Conservation (phyloP, 306 rosid genomes). For the Vicia faba region DNA sequence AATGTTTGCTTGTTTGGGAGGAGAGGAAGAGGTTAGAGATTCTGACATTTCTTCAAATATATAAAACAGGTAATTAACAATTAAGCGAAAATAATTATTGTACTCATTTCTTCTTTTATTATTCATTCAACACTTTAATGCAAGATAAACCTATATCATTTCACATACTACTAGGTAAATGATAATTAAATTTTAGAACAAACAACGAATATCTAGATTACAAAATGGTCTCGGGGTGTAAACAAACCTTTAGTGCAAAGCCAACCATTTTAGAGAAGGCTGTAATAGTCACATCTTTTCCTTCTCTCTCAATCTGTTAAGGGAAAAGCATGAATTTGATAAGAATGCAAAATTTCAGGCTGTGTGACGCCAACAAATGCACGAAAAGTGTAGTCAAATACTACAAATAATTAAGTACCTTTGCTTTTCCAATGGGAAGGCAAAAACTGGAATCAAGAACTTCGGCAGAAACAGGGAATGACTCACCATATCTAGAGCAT, state of each 20-base stretch:
- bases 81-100: not conserved
- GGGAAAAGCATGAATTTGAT: conserved; percentile 24
- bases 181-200: conserved; percentile 32
- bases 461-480: conserved; percentile 95
- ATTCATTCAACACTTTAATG: conserved; percentile 28
- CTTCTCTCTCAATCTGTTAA: conserved; percentile 91
- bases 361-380: conserved; percentile 33
- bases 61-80: not conserved
- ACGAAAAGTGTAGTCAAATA: conserved; percentile 22
- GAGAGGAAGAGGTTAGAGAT: conserved; percentile 12
- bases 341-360: conserved; percentile 13
- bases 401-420: conserved; percentile 56
- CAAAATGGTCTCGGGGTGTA: conserved; percentile 25
- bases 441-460: conserved; percentile 97
- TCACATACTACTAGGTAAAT: conserved; percentile 9
- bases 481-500: conserved; percentile 83
- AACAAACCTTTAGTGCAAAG: conserved; percentile 84
- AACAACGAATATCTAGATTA: conserved; percentile 19
- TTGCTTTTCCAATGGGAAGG: conserved; percentile 95
- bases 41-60: conserved; percentile 1
- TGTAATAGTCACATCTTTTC: conserved; percentile 95
- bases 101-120: not conserved
- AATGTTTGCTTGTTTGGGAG: conserved; percentile 6
- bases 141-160: conserved; percentile 23
- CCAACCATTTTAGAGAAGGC: conserved; percentile 98